Evolutionary conservation across 306 rosid genomes (phyloP), one percentile per base, ranked within the genome.

Genomic region (Acmispon strigosus): DNA sequence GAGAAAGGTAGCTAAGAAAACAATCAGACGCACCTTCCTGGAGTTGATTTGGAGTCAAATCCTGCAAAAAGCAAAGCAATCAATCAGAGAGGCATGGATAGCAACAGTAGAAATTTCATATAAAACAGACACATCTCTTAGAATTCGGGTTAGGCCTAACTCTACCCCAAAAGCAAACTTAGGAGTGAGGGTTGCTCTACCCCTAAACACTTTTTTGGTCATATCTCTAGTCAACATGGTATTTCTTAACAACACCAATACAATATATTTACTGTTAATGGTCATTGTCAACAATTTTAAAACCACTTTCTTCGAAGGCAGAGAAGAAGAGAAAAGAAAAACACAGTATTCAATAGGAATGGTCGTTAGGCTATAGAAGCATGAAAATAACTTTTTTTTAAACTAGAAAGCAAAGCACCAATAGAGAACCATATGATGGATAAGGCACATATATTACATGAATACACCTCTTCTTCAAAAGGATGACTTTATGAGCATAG

Each of bases 41-140:
- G 47, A 93, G 90, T 79, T 93, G 96, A 66, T 80, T 89, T 32
- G 98, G 97, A 42, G 97, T 87, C 81, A 93, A 86, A 73, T 90
- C 97, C 98, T 93, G 90, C 81, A 78, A 81, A 71, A 58, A 71
- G 78, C 24, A 82, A 63, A 70, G 49, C 61, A 82, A 70, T 42
- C 16, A 55, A 72, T 69, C 8, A 79, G 69, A 51, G 75, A 74
- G 19, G 58, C 44, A 56, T 10, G 12, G 12, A 0, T 8, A 51
- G 29, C 51, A 37, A 54, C 8, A 8, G 10, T 36, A 32, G 41
- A 76, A 66, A 66, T 15, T 49, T 20, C 43, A 43, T 41, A 62
- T 32, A 10, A 6, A 34, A 39, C 55, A 37, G 15, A 67, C 36
- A n/a, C 13, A 16, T 19, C 34, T n/a, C n/a, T n/a, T n/a, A n/a